Percentiles rank a stretch among this genome's conserved stretches.
These are phyloP conservation scores for Solanum sejunctum DNA, from an alignment of 257 asterid genomes.

Conservation along the genomic window DNA sequence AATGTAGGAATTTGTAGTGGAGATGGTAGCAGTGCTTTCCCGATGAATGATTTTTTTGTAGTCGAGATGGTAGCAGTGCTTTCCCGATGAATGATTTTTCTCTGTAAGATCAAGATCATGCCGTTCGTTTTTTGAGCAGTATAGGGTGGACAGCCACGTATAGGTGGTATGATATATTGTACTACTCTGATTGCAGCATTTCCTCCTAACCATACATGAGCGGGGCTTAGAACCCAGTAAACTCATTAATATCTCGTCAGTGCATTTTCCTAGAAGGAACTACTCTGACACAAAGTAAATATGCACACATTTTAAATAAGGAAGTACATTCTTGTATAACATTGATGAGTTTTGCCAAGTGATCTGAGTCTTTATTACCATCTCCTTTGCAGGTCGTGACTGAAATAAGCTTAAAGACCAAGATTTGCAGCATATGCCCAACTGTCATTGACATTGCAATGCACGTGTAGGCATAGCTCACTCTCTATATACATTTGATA, in stretches of 20 bases:
- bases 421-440: neutral
- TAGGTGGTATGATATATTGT: neutral
- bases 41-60: neutral
- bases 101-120: neutral
- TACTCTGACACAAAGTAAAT: neutral
- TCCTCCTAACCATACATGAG: neutral
- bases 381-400: neutral
- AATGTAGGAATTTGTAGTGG: neutral
- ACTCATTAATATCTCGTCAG: neutral
- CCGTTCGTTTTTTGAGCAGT: neutral
- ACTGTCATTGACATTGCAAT: neutral
- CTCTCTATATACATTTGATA: neutral
- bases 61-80: neutral
- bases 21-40: neutral
- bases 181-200: neutral
- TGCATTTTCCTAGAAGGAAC: neutral
- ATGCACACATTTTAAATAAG: neutral
- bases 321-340: neutral
- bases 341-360: neutral
- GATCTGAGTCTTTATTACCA: neutral
- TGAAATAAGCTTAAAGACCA: neutral
- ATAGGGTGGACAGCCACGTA: neutral
- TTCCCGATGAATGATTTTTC: neutral
- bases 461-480: neutral
- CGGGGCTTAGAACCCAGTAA: neutral